A percentile compares a stretch with the other conserved stretches of the same genome.
Conservation (phyloP, 352 stramenopile species). For the Phytophthora citrophthora region DNA sequence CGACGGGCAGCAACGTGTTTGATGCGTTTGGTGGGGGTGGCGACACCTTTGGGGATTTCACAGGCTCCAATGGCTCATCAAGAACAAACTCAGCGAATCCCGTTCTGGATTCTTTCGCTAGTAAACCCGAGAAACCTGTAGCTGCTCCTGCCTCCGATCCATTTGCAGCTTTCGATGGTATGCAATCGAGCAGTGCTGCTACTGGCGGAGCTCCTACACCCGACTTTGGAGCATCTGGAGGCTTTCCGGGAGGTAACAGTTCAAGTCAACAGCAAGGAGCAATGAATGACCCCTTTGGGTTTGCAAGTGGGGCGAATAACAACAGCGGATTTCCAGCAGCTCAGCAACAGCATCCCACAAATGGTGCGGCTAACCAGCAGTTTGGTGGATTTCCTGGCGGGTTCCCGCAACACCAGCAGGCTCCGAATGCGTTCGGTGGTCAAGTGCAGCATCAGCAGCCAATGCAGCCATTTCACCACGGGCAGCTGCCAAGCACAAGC, state of each 20-base stretch:
- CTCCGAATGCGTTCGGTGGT: slow-evolving; percentile 28
- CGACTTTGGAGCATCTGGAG: slow-evolving; percentile 23
- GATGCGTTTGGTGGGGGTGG: slow-evolving; percentile 46
- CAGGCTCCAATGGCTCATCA: slow-evolving; percentile 30
- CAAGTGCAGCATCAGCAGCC: slow-evolving; percentile 43
- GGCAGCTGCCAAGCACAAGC: slow-evolving; percentile 25
- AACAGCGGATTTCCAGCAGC: slow-evolving; percentile 35
- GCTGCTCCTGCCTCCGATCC: slow-evolving; percentile 39
- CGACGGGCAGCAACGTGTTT: slow-evolving; percentile 30
- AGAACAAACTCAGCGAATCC: slow-evolving; percentile 39
- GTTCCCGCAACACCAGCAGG: slow-evolving; percentile 33
- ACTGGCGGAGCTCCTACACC: slow-evolving; percentile 16
- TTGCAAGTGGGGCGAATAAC: slow-evolving; percentile 39
- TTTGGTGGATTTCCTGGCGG: slow-evolving; percentile 35
- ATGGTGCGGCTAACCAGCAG: slow-evolving; percentile 11
- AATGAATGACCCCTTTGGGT: slow-evolving; percentile 60
- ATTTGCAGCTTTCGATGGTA: slow-evolving; percentile 72
- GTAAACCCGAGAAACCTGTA: slow-evolving; percentile 16
- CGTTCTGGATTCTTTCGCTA: slow-evolving; percentile 40
- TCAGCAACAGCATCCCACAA: slow-evolving; percentile 29
- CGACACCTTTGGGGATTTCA: slow-evolving; percentile 42
- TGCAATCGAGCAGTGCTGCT: slow-evolving; percentile 31
- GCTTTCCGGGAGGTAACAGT: slow-evolving; percentile 16
- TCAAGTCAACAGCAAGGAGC: slow-evolving; percentile 25
- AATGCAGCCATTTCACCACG: slow-evolving; percentile 44